Base-by-base conservation (phyloP, 352 stramenopile species). In the Phytopythium boreale region DNA sequence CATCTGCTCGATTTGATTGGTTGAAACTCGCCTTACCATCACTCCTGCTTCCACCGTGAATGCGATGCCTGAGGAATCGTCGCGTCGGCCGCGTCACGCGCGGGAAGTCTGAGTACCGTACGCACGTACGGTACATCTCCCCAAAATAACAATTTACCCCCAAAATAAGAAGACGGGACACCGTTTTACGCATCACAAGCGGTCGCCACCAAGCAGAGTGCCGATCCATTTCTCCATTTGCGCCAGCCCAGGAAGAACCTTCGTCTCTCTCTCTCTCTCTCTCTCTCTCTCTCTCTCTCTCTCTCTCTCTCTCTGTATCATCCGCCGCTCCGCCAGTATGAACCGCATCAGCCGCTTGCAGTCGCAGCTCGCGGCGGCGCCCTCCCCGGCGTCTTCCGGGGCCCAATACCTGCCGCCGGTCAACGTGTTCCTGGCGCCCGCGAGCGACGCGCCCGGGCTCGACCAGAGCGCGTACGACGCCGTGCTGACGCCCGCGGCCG, bases 401-500 rank as follows among this genome's bases (percentile, higher is more conserved):
- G 27, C 11, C 12, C n/a, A 37, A 34, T 6, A 0, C 1, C 14
- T 10, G 0, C 43, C 39, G 22, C 17, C 59, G 14, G n/a, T 37
- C 0, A 55, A 77, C 46, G 61, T 82, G 29, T 75, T 77, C 41
- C 61, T 81, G 19, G 61, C 77, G 3, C 66, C 55, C 1, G 57
- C 55, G 4, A 44, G 24, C 4, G 49, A 56, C 49, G 71, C 57
- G 15, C 55, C 58, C 1, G 31, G 55, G 31, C 39, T 72, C 20
- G 47, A 67, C 19, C 62, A 66, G 17, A 67, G 78, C 22, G 65
- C 80, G 19, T 89, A 87, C 52, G 72, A 81, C 29, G 63, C 84
- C 5, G 92, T 98, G 62, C 70, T 98, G 12, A 96, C 89, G 4
- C 73, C 82, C 36, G 77, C 93, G 26, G 90, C 92, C 14, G 68